Base-by-base conservation (phyloP, 1,139 yeast genomes). In the Geotrichum phurueaensis region DNA sequence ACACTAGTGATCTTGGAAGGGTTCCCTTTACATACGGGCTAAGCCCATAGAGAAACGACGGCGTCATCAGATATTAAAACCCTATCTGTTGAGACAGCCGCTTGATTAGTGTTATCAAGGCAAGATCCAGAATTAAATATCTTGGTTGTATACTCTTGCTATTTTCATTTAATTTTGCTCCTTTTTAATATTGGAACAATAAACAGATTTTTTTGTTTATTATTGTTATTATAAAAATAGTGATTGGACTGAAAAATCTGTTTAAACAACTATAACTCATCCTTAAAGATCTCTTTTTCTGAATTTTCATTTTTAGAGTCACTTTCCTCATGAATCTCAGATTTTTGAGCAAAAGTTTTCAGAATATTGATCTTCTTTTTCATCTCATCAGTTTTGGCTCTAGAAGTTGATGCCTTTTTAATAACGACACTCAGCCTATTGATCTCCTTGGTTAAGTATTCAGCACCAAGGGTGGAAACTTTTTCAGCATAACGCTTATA, bases 401-500 rank as follows among this genome's bases (percentile, higher is more conserved):
- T 70, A 36, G 65, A 67, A 33, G 75, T 65, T n/a, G 74, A 73
- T 9, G 76, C 71, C 54, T 76, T 75, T 15, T 69, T 67, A 57
- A 86, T 66, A 31, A 86, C 75, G 45, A 73, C 76, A 27, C 70
- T 68, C 57, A 88, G 77, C 67, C 96, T 79, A 1, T 69, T 67
- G 29, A 74, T 66, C 71, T 89, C 96, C 57, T 73, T 75, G 2
- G 68, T 66, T 59, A 86, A 75, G 71, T 80, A 86, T 25, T 25
- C 39, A 1, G 70, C 73, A 7, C 69, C 69, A 57, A 82, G 84
- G 57, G 78, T 75, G 55, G 78, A 72, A 25, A 83, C 69, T 70
- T 82, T 83, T 59, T 77, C 77, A 51, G 84, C 71, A 60, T 84
- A 71, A 66, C 80, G 80, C 59, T 73, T 75, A 71, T 86, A 86